Conservation (phyloP, 495 filamentous ascomycete species). For the Penicillium paxilli region DNA sequence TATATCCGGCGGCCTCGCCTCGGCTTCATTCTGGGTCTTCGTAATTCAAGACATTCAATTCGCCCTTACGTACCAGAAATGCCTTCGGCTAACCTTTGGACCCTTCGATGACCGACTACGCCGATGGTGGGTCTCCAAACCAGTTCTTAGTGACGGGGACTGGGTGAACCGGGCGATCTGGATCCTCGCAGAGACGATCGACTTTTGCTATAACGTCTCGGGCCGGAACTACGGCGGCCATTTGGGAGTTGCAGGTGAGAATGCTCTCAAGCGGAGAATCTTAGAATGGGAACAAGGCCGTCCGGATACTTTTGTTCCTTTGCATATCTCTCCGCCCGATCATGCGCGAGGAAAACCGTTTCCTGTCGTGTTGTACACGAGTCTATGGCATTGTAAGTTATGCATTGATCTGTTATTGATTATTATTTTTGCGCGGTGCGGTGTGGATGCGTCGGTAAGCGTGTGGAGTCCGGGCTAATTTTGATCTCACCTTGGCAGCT, state of each 20-base stretch:
- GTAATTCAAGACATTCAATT: constrained; percentile 47
- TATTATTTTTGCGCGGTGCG: background rate
- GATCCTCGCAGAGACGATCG: constrained; percentile 41
- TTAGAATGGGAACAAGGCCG: constrained; percentile 30
- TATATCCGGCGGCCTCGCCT: constrained; percentile 36
- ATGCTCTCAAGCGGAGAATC: constrained; percentile 29
- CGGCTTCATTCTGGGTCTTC: constrained; percentile 46
- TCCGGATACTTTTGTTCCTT: constrained; percentile 35
- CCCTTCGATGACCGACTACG: constrained; percentile 38
- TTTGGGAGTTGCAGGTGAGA: constrained; percentile 16
- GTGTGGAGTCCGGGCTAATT: background rate
- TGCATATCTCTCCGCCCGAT: constrained; percentile 36
- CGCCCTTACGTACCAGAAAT: constrained; percentile 38
- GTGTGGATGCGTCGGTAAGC: background rate
- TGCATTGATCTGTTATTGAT: background rate
- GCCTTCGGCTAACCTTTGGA: constrained; percentile 36
- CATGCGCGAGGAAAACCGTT: constrained; percentile 33
- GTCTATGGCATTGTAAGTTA: constrained; percentile 36
- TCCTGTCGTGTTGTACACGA: constrained; percentile 40
- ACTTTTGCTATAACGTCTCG: constrained; percentile 35
- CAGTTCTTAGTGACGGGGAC: constrained; percentile 35
- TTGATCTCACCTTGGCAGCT: constrained; percentile 20
- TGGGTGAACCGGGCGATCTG: constrained; percentile 42
- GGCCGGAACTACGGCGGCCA: constrained; percentile 20
- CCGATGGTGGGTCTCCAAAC: constrained; percentile 30